Evolutionary conservation across 148 eudicot genomes (phyloP).

Genomic region (Amaranthus cruentus): DNA sequence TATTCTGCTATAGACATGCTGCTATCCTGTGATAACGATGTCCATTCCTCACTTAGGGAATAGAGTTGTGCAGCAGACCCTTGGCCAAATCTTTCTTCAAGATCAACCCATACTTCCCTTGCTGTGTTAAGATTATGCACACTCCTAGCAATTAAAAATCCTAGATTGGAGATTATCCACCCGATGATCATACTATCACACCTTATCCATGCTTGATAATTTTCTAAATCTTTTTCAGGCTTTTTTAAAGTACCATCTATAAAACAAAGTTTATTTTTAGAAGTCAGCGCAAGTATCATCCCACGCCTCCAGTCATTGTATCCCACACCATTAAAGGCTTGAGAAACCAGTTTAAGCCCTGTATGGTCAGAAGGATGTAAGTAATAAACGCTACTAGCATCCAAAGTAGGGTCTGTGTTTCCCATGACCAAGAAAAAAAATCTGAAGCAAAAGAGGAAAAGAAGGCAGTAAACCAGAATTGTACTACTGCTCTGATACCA

Average conservation of each 20-base stretch:
- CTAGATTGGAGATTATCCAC: not conserved
- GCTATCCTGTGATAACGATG: not conserved
- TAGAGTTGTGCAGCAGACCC: not conserved
- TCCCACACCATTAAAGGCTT: not conserved
- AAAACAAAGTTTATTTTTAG: not conserved
- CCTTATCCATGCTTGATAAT: not conserved
- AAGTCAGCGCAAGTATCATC: not conserved
- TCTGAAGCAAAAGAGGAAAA: too few species aligned
- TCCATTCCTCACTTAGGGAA: not conserved
- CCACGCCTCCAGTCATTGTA: not conserved
- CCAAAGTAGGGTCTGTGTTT: too few species aligned
- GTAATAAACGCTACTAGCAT: too few species aligned
- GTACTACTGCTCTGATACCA: too few species aligned
- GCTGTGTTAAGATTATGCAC: not conserved
- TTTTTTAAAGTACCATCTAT: not conserved
- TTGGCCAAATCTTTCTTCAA: not conserved
- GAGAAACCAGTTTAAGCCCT: not conserved
- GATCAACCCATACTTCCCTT: not conserved
- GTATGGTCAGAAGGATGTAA: not conserved
- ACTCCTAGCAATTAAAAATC: not conserved
- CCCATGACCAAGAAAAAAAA: too few species aligned
- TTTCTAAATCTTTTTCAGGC: not conserved
- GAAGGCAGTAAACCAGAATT: too few species aligned
- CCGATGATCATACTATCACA: not conserved
- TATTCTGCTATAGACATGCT: not conserved